These are phyloP conservation scores for Diphasiastrum complanatum DNA, from an alignment of 83 land plant species.

Conservation along the genomic window DNA sequence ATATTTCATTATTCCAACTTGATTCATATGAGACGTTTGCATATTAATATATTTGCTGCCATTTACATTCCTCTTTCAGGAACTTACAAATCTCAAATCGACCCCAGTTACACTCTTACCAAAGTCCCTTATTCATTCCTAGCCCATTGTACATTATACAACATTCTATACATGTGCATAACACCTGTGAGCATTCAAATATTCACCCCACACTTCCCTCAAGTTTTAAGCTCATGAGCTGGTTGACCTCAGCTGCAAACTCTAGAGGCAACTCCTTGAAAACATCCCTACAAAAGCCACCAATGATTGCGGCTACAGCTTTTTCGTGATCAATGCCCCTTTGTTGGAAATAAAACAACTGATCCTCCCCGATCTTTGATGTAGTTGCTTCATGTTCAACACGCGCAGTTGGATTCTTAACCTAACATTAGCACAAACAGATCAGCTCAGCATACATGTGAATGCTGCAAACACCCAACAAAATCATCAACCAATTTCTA, in stretches of 20 bases:
- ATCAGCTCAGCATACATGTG: not conserved
- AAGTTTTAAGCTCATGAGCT: slow-evolving; percentile 95
- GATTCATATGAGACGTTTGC: no score
- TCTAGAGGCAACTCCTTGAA: slow-evolving; percentile 93
- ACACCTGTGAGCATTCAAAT: not conserved
- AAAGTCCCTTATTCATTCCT: no score
- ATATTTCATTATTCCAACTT: no score
- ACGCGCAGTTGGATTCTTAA: slow-evolving; percentile 72
- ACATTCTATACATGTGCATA: no score
- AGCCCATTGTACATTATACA: no score
- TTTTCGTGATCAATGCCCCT: slow-evolving; percentile 95
- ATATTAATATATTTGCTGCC: no score
- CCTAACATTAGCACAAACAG: slow-evolving; percentile 35
- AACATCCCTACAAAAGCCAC: slow-evolving; percentile 94
- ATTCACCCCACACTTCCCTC: slow-evolving; percentile 91
- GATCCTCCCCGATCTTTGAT: slow-evolving; percentile 97
- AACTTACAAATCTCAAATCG: no score
- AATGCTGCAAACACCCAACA: no score
- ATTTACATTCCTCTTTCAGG: no score
- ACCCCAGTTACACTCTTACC: no score
- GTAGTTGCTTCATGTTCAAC: slow-evolving; percentile 99
- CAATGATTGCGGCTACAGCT: slow-evolving; percentile 93
- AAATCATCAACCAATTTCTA: no score
- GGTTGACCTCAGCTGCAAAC: slow-evolving; percentile 95
- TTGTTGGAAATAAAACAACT: slow-evolving; percentile 96